A percentile compares a stretch with the other conserved stretches of the same genome.
phyloP scores from a whole-genome alignment of 2,329 filamentous ascomycete species.

The Periglandula ipomoeae region DNA sequence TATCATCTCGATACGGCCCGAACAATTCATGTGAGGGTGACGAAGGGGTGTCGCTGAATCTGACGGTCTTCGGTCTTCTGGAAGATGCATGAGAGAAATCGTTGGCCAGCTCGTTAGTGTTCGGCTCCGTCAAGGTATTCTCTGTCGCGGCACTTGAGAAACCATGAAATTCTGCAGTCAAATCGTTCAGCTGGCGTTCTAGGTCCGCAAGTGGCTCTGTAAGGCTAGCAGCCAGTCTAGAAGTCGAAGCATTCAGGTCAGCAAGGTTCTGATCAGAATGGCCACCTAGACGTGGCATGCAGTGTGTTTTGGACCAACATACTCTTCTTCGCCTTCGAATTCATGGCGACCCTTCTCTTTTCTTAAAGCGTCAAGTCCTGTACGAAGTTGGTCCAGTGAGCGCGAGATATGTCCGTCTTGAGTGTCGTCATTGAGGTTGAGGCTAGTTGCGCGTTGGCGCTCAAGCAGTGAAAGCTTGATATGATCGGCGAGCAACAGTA shows the following conservation, averaged over 20 bases:
- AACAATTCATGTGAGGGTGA: conserved; percentile 35
- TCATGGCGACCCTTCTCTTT: conserved; percentile 54
- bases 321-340: conserved; percentile 56
- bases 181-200: conserved; percentile 64
- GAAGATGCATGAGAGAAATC: conserved; percentile 57
- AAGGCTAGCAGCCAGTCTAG: conserved; percentile 39
- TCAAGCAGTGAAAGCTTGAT: conserved; percentile 94
- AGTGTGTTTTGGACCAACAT: background rate
- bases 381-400: conserved; percentile 76
- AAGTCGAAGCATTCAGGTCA: conserved; percentile 1
- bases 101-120: conserved; percentile 50
- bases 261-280: conserved; percentile 3
- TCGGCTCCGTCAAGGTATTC: conserved; percentile 48
- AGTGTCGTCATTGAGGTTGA: conserved; percentile 68
- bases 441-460: conserved; percentile 72
- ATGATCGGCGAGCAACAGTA: conserved; percentile 90
- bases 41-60: conserved; percentile 63
- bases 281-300: background rate
- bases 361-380: conserved; percentile 65
- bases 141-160: conserved; percentile 41
- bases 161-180: conserved; percentile 73
- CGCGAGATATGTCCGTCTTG: conserved; percentile 85
- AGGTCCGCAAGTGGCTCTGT: conserved; percentile 59
- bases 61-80: conserved; percentile 61
- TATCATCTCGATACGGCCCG: conserved; percentile 62